Base-by-base conservation (phyloP, 176 grass and related monocot genomes). In the Triticum dicoccoides region DNA sequence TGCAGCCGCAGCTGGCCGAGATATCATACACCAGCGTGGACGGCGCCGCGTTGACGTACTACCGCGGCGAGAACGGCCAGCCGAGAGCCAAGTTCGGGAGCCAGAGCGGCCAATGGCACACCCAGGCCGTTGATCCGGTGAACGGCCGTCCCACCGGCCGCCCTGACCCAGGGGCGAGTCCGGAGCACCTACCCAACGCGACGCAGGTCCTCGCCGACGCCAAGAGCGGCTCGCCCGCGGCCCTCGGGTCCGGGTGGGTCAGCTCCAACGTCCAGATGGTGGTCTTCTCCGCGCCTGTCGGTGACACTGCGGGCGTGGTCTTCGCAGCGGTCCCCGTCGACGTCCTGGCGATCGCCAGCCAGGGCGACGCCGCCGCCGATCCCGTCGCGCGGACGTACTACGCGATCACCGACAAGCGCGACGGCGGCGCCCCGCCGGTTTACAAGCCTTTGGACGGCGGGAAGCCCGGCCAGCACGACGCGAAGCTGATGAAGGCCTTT, bases 1-100 rank as follows among this genome's bases (percentile, higher is more conserved):
- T 80, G 83, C 69, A 83, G 38, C 92, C 79, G 41, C 70, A 63
- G 29, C 58, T 91, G 11, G 58, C 89, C 21, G 83, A 86, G 51
- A 83, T 93, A 14, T 91, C 89, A 10, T 93, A 93, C 45, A 61
- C 59, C 12, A 69, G 24, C 34, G 18, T 69, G 32, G 61, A 86
- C 63, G 83, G 89, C 33, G 34, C 37, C 25, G 70, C 65, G 15
- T 89, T 91, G 83, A 70, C 86, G 7, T 93, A 91, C 84, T 91
- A 91, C 73, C 86, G 73, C 58, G 52, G 8, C 49, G 35, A 34
- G 12, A 11, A 6, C 24, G 85, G 73, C 49, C 30, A 65, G 64
- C 7, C 15, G 8, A 71, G 56, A 23, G 71, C 61, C 0, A 69
- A 87, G 66, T 87, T 79, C 84, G 41, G 9, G 18, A 37, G 47